phyloP scores from a whole-genome alignment of 352 stramenopile species.

The Phytophthora tentaculata region DNA sequence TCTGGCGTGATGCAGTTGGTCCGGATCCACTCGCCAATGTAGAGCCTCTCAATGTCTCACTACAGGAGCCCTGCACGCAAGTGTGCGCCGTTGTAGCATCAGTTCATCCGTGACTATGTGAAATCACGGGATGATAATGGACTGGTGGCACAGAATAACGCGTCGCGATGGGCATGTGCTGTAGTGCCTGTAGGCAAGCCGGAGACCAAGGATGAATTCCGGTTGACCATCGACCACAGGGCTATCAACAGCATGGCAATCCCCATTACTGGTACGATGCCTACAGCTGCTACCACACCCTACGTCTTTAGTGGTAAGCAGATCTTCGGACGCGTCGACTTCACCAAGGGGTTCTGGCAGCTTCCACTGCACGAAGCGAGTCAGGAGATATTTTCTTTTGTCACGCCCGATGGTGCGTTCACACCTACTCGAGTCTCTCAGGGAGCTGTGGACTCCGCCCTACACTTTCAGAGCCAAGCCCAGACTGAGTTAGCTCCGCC shows the following conservation, averaged over 20 bases:
- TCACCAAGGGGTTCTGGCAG: constrained; percentile 37
- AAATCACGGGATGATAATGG: constrained; percentile 3
- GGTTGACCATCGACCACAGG: constrained; percentile 2
- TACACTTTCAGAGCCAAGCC: background rate
- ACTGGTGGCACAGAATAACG: constrained; percentile 8
- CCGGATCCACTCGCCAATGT: background rate
- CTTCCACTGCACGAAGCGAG: constrained; percentile 13
- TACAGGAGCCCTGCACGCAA: constrained; percentile 4
- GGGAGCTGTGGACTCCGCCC: no score
- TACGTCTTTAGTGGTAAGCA: constrained; percentile 4
- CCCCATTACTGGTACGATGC: constrained; percentile 19
- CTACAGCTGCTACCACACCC: background rate
- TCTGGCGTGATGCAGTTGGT: background rate
- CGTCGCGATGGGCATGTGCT: constrained; percentile 1
- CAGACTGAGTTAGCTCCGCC: constrained; percentile 3
- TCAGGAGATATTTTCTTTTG: constrained; percentile 25
- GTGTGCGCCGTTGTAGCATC: constrained; percentile 6
- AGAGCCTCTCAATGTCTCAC: background rate
- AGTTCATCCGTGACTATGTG: constrained; percentile 18
- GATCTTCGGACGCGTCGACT: constrained; percentile 13
- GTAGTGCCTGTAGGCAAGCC: constrained; percentile 10
- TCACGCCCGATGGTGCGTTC: no score
- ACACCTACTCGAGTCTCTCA: no score
- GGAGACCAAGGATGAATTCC: background rate
- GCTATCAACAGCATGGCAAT: constrained; percentile 10